Evolutionary conservation across 2,329 filamentous ascomycete genomes (phyloP), one percentile per base, ranked within the genome.

Genomic region (Trichophyton verrucosum): DNA sequence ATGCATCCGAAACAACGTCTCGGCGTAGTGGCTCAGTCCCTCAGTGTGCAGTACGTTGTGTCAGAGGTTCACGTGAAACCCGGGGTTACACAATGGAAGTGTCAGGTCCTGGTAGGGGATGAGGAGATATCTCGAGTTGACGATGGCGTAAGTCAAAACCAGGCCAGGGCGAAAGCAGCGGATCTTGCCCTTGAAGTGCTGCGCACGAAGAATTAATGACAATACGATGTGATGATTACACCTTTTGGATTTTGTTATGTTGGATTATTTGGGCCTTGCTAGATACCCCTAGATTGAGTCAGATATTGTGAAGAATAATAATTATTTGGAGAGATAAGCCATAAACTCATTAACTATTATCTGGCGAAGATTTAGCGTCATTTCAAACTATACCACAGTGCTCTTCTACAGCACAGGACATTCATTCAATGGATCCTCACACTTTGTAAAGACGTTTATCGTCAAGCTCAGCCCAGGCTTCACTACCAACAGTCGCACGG

Each of bases 1-100:
- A 67, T 76, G 57, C 81, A 83, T 68, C 83, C 83, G 7, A 91
- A 89, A 71, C 85, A 89, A 69, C 78, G 84, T 61, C 73, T 95
- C 7, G 85, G 86, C 0, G 74, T 79, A 51, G 65, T 87, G 36
- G 83, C 83, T 0, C 78, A 75, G 2, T 72, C 65, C 60, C 73
- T 80, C 60, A 78, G 69, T 30, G 80, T 89, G 0, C 70, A 74
- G 38, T 91, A 90, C 30, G 61, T 57, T 17, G 62, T 63, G 3
- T 69, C 61, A 24, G 65, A 63, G 1, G 61, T 59, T 62, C 55
- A 42, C 17, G 27, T 33, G 13, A 22, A 20, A 22, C 30, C 11
- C 20, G 61, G 60, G 13, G 56, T 49, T 42, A 59, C 51, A 20
- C 24, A 22, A 49, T 60, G 40, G 59, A 60, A 63, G 8, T 86